Percentiles rank a stretch among this genome's conserved stretches.
Conservation (phyloP, 2,329 filamentous ascomycete species). For the Mollisiaceae sp. region DNA sequence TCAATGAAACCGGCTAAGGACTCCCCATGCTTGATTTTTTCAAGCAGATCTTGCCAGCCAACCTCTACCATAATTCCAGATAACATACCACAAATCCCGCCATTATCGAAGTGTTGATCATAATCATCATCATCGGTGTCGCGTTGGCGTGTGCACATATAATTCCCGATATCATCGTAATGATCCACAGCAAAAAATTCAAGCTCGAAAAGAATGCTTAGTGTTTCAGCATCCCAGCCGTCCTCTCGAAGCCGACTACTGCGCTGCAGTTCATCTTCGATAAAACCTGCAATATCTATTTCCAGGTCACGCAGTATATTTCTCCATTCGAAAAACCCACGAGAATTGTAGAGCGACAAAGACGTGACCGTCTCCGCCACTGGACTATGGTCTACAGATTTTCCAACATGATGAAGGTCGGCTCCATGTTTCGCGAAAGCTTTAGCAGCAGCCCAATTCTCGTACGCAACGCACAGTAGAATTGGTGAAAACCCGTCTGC, state of each 20-base stretch:
- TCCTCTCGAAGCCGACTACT: background rate
- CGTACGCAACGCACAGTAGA: background rate
- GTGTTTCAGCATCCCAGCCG: background rate
- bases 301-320: background rate
- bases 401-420: background rate
- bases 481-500: background rate
- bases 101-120: background rate
- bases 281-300: background rate
- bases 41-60: background rate
- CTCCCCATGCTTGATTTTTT: constrained; percentile 7
- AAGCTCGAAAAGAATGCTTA: background rate
- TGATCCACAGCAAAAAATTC: background rate
- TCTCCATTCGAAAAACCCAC: background rate
- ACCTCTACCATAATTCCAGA: constrained; percentile 5
- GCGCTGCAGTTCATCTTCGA: background rate
- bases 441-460: background rate
- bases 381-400: background rate
- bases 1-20: background rate
- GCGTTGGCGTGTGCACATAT: background rate
- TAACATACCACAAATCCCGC: background rate
- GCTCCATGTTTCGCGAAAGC: constrained; percentile 1
- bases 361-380: background rate
- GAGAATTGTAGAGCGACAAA: constrained; percentile 6
- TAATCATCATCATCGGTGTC: background rate
- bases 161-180: background rate